phyloP scores from a whole-genome alignment of 2,329 filamentous ascomycete genomes.

The Penicillium sp. region DNA sequence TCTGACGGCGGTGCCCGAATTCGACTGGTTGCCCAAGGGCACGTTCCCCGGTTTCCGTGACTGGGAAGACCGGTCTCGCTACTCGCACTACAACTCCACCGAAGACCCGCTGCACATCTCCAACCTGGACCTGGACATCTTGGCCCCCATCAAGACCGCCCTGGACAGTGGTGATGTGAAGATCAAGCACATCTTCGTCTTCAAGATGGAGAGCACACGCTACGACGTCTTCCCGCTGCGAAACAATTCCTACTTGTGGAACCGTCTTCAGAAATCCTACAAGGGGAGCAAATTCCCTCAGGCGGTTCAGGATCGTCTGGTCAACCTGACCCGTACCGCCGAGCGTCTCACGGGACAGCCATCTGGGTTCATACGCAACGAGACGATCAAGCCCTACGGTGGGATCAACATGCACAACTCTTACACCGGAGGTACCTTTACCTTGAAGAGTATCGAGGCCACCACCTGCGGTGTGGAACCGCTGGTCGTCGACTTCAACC shows the following conservation, averaged over 20 bases:
- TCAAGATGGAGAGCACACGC: constrained; percentile 42
- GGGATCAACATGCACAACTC: constrained; percentile 39
- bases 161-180: constrained; percentile 23
- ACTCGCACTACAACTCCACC: constrained; percentile 29
- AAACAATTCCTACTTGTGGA: constrained; percentile 32
- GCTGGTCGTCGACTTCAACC: constrained; percentile 38
- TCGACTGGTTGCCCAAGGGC: constrained; percentile 16
- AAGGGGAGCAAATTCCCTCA: constrained; percentile 29
- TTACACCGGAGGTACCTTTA: constrained; percentile 40
- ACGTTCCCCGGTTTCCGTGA: constrained; percentile 17
- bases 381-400: constrained; percentile 25
- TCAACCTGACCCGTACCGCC: constrained; percentile 22
- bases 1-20: constrained; percentile 7
- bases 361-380: constrained; percentile 14
- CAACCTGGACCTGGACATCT: constrained; percentile 30
- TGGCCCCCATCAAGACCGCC: constrained; percentile 15
- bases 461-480: constrained; percentile 39
- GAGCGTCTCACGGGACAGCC: constrained; percentile 19
- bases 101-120: constrained; percentile 38
- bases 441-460: constrained; percentile 39
- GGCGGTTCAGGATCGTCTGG: constrained; percentile 18
- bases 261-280: constrained; percentile 33
- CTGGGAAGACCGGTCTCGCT: constrained; percentile 11
- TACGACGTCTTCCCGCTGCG: constrained; percentile 42
- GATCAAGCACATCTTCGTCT: constrained; percentile 39